These are phyloP conservation scores for Toxoplasma gondii DNA, from an alignment of 169 alveolate species.

Conservation along the genomic window DNA sequence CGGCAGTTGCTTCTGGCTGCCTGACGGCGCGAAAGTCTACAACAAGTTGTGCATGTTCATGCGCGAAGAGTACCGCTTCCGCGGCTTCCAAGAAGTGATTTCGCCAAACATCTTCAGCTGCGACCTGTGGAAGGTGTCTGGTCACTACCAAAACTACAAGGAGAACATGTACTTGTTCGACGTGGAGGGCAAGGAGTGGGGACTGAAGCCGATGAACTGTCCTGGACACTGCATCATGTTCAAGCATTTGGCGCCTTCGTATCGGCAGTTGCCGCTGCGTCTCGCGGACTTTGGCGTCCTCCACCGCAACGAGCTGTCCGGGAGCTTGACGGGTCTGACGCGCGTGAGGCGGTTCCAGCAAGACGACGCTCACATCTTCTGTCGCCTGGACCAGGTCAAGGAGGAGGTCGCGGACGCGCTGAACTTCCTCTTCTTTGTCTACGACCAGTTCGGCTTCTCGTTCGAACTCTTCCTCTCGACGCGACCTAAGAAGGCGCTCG, in stretches of 20 bases:
- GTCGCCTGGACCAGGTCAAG: constrained; percentile 93
- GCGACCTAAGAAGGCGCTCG: constrained; percentile 96
- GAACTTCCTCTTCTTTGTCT: constrained; percentile 93
- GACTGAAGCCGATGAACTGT: constrained; percentile 99
- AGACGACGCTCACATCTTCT: constrained; percentile 99
- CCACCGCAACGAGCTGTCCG: constrained; percentile 98
- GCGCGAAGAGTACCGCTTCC: constrained; percentile 86
- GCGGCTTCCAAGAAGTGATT: constrained; percentile 87
- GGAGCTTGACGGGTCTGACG: constrained; percentile 98
- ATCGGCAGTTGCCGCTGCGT: constrained; percentile 97
- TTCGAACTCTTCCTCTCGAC: constrained; percentile 95
- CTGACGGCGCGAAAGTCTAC: constrained; percentile 97
- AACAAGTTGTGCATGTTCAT: constrained; percentile 95
- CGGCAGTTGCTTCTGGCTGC: constrained; percentile 95
- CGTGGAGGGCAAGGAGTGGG: constrained; percentile 96
- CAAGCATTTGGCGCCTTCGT: constrained; percentile 91
- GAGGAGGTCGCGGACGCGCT: constrained; percentile 92
- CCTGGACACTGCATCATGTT: constrained; percentile 93
- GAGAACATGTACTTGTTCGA: constrained; percentile 88
- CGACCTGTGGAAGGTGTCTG: constrained; percentile 95
- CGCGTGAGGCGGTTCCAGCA: constrained; percentile 98
- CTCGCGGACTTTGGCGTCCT: constrained; percentile 99
- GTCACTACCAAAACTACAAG: constrained; percentile 98
- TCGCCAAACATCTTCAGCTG: constrained; percentile 96
- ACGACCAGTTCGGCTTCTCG: constrained; percentile 93